Evolutionary conservation across 2,329 filamentous ascomycete genomes (phyloP), one percentile per base, ranked within the genome.

Genomic region (Graphilbum sp.): DNA sequence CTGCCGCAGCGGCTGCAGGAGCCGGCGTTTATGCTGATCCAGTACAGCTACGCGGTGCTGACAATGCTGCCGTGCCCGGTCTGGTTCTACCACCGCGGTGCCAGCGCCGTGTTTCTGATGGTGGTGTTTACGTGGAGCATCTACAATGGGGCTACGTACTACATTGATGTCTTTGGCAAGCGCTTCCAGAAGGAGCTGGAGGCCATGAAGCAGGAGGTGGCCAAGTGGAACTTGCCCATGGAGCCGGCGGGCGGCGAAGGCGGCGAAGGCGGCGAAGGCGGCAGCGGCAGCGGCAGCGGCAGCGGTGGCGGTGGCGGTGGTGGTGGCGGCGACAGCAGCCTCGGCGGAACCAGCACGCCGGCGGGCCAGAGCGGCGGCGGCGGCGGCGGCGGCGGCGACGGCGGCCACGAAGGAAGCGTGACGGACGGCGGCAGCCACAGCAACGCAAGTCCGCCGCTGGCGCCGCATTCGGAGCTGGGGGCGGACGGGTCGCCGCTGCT

Each of bases 141-240:
- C 40, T 92, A 95, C 63, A 98, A 98, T 49, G 90, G 90, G 24
- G 85, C 90, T 16, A 96, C 87, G 1, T 98, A 82, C 58, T 98
- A 98, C 59, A 96, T 98, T 52, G 90, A 98, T 50, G 84, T 96
- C 2, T 98, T 96, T 54, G 90, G 92, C 38, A 93, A 83, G 50
- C 75, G 87, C 3, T 96, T 98, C 66, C 85, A 98, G 63, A 94
- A 88, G 53, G 90, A 98, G 57, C 67, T 98, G 12, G 87, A 98
- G 54, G 71, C 79, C 37, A 71, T 98, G 61, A 87, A 81, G 59
- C 74, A 74, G 39, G 90, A 98, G 52, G 86, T 98, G 9, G 72
- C 78, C 34, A 88, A 85, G 54, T 92, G 85, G 84, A 86, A 94
- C 10, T 11, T 23, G 17, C 23, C 24, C 16, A 56, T 67, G 63